Evolutionary conservation across 2,329 filamentous ascomycete species (phyloP).

Genomic region (Phyllosticta citribraziliensis): DNA sequence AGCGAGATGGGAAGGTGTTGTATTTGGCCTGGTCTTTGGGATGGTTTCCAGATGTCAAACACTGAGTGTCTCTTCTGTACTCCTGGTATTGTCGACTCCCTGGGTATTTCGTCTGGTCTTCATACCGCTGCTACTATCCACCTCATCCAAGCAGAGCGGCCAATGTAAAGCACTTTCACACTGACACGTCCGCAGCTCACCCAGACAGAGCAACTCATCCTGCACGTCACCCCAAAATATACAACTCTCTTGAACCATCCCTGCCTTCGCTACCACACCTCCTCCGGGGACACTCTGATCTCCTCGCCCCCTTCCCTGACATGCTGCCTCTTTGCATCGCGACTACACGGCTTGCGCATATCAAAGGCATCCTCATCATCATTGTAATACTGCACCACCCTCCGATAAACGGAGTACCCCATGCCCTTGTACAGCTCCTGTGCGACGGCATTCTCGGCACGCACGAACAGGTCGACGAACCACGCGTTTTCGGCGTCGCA

Average conservation of each 20-base stretch:
- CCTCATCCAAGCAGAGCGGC: too few species aligned
- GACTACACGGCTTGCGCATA: constrained; percentile 85
- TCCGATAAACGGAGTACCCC: constrained; percentile 80
- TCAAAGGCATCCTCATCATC: constrained; percentile 95
- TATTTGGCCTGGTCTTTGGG: too few species aligned
- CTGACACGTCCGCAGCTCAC: too few species aligned
- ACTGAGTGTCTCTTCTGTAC: too few species aligned
- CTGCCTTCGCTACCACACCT: constrained; percentile 60
- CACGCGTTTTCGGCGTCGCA: constrained; percentile 77
- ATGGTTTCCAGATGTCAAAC: too few species aligned
- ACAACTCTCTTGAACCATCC: neutral
- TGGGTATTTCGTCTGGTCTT: too few species aligned
- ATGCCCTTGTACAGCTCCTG: constrained; percentile 82
- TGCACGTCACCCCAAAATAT: too few species aligned
- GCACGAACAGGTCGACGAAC: constrained; percentile 94
- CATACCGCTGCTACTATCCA: too few species aligned
- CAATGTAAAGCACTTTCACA: too few species aligned
- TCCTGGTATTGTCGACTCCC: too few species aligned
- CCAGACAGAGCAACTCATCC: too few species aligned
- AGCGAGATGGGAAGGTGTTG: too few species aligned
- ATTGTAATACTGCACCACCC: constrained; percentile 86
- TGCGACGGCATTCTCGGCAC: constrained; percentile 77
- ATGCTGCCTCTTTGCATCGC: constrained; percentile 67
- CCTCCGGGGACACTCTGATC: constrained; percentile 66
- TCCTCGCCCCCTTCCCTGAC: constrained; percentile 72